A percentile compares a stretch with the other conserved stretches of the same genome.
phyloP scores from a whole-genome alignment of 1,284 basidiomycete genomes.

The Sporisorium sorghi region DNA sequence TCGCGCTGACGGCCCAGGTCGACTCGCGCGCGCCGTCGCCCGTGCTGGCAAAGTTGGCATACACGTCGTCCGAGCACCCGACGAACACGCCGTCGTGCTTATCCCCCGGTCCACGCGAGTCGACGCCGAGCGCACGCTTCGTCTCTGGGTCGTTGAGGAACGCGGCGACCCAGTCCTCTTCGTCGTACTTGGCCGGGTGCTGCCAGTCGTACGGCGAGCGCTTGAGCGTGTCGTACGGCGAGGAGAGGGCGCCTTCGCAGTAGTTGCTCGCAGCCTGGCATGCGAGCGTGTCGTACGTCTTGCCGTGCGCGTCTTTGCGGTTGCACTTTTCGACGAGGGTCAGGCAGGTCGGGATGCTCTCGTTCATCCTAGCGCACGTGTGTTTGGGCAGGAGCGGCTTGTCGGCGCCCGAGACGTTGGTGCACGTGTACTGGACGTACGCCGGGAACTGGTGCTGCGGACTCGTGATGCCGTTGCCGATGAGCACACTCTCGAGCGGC shows the following conservation, averaged over 20 bases:
- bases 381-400: conserved; percentile 51
- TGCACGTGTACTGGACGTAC: conserved; percentile 65
- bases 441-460: conserved; percentile 64
- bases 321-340: conserved; percentile 65
- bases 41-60: conserved; percentile 59
- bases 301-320: conserved; percentile 35
- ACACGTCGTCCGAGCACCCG: conserved; percentile 65
- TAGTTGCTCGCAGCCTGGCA: conserved; percentile 58
- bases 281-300: conserved; percentile 48
- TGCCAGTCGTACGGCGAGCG: conserved; percentile 62
- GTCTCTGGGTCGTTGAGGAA: conserved; percentile 61
- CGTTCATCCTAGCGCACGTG: conserved; percentile 56
- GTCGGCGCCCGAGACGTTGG: conserved; percentile 50
- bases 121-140: conserved; percentile 57
- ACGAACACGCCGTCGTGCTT: conserved; percentile 63
- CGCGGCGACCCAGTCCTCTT: conserved; percentile 62
- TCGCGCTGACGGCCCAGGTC: conserved; percentile 60
- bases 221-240: conserved; percentile 58
- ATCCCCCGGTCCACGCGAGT: conserved; percentile 59
- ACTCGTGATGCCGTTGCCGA: conserved; percentile 68
- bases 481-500: conserved; percentile 59
- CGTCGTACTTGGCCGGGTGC: conserved; percentile 59
- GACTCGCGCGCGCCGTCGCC: conserved; percentile 64
- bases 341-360: conserved; percentile 54
- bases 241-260: conserved; percentile 58